phyloP scores from a whole-genome alignment of 148 eudicot species.

The Linanthus parryae region DNA sequence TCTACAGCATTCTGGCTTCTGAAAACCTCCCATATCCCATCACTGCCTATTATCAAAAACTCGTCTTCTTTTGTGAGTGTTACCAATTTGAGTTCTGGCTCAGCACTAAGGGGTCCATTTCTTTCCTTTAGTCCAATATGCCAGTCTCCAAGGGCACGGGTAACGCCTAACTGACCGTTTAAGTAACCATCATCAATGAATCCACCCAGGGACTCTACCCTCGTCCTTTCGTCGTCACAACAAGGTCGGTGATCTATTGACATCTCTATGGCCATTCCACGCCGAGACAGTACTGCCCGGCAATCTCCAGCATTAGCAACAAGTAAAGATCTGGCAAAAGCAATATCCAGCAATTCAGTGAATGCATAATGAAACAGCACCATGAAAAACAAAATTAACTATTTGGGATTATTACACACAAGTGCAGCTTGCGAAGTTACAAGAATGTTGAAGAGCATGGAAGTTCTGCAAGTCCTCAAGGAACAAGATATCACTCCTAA shows the following conservation, averaged over 20 bases:
- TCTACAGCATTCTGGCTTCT: slow-evolving; percentile 90
- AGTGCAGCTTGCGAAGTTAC: too few species aligned
- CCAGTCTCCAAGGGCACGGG: slow-evolving; percentile 92
- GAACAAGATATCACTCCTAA: too few species aligned
- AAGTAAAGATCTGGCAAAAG: slow-evolving; percentile 70
- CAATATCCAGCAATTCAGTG: too few species aligned
- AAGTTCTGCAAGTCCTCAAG: too few species aligned
- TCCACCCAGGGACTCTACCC: slow-evolving; percentile 88
- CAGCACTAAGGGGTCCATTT: slow-evolving; percentile 75
- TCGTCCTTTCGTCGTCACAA: slow-evolving; percentile 44
- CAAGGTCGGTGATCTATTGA: slow-evolving; percentile 90
- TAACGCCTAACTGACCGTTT: slow-evolving; percentile 79
- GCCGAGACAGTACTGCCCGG: slow-evolving; percentile 77
- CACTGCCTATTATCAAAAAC: slow-evolving; percentile 75
- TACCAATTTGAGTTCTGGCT: slow-evolving; percentile 67
- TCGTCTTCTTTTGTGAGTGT: slow-evolving; percentile 76
- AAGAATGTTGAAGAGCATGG: too few species aligned
- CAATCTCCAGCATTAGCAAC: slow-evolving; percentile 99
- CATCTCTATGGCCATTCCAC: slow-evolving; percentile 75
- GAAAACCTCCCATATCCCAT: slow-evolving; percentile 89
- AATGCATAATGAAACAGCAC: too few species aligned
- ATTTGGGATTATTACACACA: too few species aligned
- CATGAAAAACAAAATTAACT: too few species aligned
- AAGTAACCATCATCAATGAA: slow-evolving; percentile 71
- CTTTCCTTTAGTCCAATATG: slow-evolving; percentile 75